Evolutionary conservation across 2,329 filamentous ascomycete species (phyloP).

Genomic region (Basipetospora sp.): DNA sequence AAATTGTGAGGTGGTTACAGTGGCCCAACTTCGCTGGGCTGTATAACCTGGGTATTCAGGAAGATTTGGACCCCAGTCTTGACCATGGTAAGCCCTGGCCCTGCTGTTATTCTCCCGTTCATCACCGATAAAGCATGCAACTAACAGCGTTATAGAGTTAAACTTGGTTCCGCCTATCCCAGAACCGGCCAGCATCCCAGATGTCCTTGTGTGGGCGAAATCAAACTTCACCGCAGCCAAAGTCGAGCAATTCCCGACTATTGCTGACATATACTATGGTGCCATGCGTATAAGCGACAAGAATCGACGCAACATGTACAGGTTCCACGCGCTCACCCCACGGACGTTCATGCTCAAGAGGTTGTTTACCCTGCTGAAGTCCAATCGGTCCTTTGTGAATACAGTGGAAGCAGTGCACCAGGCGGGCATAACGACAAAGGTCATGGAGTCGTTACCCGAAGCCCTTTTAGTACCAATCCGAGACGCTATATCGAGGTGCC

Average conservation of each 20-base stretch:
- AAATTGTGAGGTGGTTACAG: constrained; percentile 68
- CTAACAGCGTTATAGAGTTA: constrained; percentile 15
- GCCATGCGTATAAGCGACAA: constrained; percentile 21
- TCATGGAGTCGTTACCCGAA: constrained; percentile 75
- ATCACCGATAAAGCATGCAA: too few species aligned
- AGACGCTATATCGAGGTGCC: constrained; percentile 72
- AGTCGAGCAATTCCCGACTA: constrained; percentile 24
- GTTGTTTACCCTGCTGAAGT: constrained; percentile 46
- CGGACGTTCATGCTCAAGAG: constrained; percentile 55
- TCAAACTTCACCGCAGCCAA: constrained; percentile 25
- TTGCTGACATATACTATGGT: constrained; percentile 30
- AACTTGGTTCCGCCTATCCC: constrained; percentile 12
- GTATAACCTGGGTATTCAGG: constrained; percentile 40
- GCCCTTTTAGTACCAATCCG: constrained; percentile 65
- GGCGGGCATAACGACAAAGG: constrained; percentile 48
- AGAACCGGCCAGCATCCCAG: constrained; percentile 18
- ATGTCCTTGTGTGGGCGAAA: constrained; percentile 40
- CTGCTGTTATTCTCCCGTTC: too few species aligned
- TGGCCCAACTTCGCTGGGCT: constrained; percentile 40
- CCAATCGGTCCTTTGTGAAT: constrained; percentile 37
- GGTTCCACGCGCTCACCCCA: constrained; percentile 40
- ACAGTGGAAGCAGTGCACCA: constrained; percentile 61
- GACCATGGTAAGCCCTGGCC: constrained; percentile 30
- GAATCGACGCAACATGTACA: constrained; percentile 21
- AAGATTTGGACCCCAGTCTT: constrained; percentile 25